These are phyloP conservation scores for Lupinus albus DNA, from an alignment of 306 rosid species.

Conservation along the genomic window DNA sequence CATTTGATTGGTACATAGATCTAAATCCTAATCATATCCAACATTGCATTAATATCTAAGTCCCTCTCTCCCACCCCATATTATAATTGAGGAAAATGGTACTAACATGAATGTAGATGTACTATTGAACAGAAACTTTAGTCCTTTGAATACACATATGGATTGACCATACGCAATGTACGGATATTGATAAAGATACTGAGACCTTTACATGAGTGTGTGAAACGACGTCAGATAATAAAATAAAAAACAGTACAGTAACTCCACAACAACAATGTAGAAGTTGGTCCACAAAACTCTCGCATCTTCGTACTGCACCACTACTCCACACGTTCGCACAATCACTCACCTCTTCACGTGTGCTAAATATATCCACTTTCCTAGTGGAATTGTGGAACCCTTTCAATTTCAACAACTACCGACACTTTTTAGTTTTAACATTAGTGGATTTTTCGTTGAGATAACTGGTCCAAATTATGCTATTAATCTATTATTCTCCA, in stretches of 20 bases:
- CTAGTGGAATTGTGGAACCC: slow-evolving; percentile 2
- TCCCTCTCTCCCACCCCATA: background rate
- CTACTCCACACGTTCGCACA: slow-evolving; percentile 56
- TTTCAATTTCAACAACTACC: slow-evolving; percentile 40
- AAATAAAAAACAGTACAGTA: slow-evolving; percentile 47
- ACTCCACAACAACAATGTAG: slow-evolving; percentile 1
- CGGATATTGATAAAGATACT: slow-evolving; percentile 23
- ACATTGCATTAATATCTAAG: background rate
- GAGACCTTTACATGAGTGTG: slow-evolving; percentile 15
- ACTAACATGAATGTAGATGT: slow-evolving; percentile 11
- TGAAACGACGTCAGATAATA: slow-evolving; percentile 43
- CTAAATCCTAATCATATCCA: background rate
- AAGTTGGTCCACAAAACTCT: slow-evolving; percentile 41
- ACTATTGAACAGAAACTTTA: slow-evolving; percentile 9
- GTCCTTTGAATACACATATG: slow-evolving; percentile 31
- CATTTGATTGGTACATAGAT: too few relatives aligned
- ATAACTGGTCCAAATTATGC: too few relatives aligned
- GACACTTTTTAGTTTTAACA: too few relatives aligned
- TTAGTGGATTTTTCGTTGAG: too few relatives aligned
- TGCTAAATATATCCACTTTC: slow-evolving; percentile 17
- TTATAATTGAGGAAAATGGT: background rate
- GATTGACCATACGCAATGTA: slow-evolving; percentile 32
- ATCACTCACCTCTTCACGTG: slow-evolving; percentile 37
- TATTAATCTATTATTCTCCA: too few relatives aligned
- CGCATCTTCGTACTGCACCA: slow-evolving; percentile 10